Evolutionary conservation across 1,139 yeast species (phyloP).

Genomic region (Blastobotrys petasosporus): DNA sequence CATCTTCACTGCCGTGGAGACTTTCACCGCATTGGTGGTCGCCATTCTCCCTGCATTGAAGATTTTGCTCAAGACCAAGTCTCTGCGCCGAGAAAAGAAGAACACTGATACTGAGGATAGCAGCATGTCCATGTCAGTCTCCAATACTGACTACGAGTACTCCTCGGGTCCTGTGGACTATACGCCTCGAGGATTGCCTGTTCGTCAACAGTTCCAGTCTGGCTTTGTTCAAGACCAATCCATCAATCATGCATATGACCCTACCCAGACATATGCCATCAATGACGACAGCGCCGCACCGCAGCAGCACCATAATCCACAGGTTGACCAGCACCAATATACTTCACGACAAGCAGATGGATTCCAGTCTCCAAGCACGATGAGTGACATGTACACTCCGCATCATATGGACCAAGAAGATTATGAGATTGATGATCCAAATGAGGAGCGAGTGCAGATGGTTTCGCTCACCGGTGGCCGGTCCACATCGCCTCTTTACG

Average conservation of each 20-base stretch:
- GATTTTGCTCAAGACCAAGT: slow-evolving; percentile 20
- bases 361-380: no score
- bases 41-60: slow-evolving; percentile 30
- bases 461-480: slow-evolving; percentile 9
- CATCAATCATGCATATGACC: not conserved
- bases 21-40: slow-evolving; percentile 29
- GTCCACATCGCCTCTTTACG: slow-evolving; percentile 1
- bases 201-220: slow-evolving; percentile 3
- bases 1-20: slow-evolving; percentile 29
- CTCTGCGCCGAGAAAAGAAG: slow-evolving; percentile 10
- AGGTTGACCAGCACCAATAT: no score
- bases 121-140: not conserved
- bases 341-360: no score
- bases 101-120: no score
- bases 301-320: slow-evolving; percentile 1
- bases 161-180: not conserved
- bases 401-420: slow-evolving; percentile 2
- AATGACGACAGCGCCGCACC: slow-evolving; percentile 7
- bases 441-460: slow-evolving; percentile 11
- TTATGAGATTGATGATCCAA: not conserved
- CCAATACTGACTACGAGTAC: slow-evolving; percentile 1
- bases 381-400: no score
- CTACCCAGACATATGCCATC: slow-evolving; percentile 1
- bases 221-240: not conserved
- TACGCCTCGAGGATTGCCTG: slow-evolving; percentile 11